Evolutionary conservation across 1,284 basidiomycete genomes (phyloP).

Genomic region (Cutaneotrichosporon daszewskae): DNA sequence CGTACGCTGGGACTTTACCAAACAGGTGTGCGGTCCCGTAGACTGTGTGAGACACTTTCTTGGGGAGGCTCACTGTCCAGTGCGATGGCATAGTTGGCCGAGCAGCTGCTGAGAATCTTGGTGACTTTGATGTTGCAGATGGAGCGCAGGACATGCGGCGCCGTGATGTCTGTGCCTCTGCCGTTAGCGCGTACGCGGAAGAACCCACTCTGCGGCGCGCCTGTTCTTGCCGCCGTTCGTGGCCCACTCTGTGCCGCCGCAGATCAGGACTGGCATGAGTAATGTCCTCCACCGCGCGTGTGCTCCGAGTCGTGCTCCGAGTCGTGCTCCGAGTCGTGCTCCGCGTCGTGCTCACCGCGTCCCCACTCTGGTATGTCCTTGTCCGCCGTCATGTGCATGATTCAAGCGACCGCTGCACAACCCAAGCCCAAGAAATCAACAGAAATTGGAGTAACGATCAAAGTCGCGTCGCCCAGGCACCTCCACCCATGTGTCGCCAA

Average conservation of each 20-base stretch:
- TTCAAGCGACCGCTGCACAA: too few relatives aligned
- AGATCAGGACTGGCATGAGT: conserved; percentile 8
- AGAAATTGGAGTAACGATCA: too few relatives aligned
- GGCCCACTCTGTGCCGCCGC: conserved; percentile 8
- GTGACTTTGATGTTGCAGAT: conserved; percentile 69
- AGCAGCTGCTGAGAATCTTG: conserved; percentile 68
- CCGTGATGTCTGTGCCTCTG: conserved; percentile 59
- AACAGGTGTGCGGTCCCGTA: conserved; percentile 78
- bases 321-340: too few relatives aligned
- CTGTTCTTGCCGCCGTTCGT: not conserved
- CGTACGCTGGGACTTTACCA: conserved; percentile 68
- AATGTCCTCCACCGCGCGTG: too few relatives aligned
- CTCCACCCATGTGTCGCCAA: too few relatives aligned
- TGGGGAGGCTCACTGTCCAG: conserved; percentile 53
- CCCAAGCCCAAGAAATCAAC: too few relatives aligned
- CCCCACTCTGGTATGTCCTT: too few relatives aligned
- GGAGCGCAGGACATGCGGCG: conserved; percentile 81
- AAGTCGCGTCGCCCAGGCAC: too few relatives aligned
- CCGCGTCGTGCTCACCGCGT: too few relatives aligned
- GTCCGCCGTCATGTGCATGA: too few relatives aligned
- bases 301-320: too few relatives aligned
- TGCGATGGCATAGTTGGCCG: conserved; percentile 57
- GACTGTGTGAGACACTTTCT: conserved; percentile 27
- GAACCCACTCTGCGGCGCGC: not conserved
- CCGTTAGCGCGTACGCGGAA: not conserved